These are phyloP conservation scores for Fagopyrum tataricum DNA, from an alignment of 148 eudicot genomes.

Conservation along the genomic window DNA sequence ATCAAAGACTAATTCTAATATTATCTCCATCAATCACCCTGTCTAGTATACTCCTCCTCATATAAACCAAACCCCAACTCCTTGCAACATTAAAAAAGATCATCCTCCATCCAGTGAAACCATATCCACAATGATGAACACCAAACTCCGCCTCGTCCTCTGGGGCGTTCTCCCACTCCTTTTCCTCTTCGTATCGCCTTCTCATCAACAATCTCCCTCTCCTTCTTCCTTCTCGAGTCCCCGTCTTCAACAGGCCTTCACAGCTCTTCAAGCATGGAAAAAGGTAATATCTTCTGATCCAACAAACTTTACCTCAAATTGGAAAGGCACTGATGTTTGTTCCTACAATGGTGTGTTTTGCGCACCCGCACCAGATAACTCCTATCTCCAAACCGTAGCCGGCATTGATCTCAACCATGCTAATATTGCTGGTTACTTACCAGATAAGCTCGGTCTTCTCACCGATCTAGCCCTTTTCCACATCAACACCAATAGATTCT, in stretches of 20 bases:
- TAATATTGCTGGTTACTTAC: conserved; percentile 30
- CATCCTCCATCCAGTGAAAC: not conserved
- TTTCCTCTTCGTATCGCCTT: conserved; percentile 16
- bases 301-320: conserved; percentile 27
- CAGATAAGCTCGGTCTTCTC: conserved; percentile 38
- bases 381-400: conserved; percentile 29
- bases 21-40: not conserved
- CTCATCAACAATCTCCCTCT: conserved; percentile 19
- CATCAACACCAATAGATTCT: conserved; percentile 40
- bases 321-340: conserved; percentile 42
- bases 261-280: conserved; percentile 52
- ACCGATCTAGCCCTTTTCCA: conserved; percentile 48
- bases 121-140: conserved; percentile 10
- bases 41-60: not conserved
- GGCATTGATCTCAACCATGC: conserved; percentile 56
- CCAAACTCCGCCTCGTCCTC: conserved; percentile 10
- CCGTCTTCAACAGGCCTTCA: conserved; percentile 35
- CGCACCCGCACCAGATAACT: conserved; percentile 42
- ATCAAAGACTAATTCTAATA: conserved; percentile 1
- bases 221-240: conserved; percentile 26
- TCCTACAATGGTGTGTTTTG: conserved; percentile 47
- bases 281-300: conserved; percentile 29
- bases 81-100: not conserved
- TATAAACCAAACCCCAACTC: not conserved
- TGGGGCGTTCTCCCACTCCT: conserved; percentile 15